Base-by-base conservation (phyloP, 495 filamentous ascomycete genomes). In the Tuber indicum region DNA sequence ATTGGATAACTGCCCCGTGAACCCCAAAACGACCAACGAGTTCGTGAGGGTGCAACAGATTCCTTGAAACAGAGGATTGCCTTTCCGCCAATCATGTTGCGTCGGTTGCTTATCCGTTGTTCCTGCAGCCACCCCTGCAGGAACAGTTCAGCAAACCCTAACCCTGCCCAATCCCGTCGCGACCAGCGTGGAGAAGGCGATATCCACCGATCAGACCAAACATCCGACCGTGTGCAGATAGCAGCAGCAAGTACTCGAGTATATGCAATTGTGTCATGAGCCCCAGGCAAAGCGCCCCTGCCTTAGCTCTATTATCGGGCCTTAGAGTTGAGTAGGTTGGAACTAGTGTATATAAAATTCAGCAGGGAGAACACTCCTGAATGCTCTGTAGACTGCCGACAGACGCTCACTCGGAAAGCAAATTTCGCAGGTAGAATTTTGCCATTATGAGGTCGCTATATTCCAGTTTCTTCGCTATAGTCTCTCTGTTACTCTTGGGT, bases 111-210 rank as follows among this genome's bases (percentile, higher is more conserved):
- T 36, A 36, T 66, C 16, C 58, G 58, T 36, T 66, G 26, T 66
- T 66, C 58, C 58, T 66, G 58, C 58, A 66, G 16, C 32, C 58
- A 10, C 5, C 26, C 58, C 58, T 66, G 58, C 26, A 66, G 58
- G 58, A 66, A 66, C 58, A 66, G 58, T 66, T 66, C 58, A 66
- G 58, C 58, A 66, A 66, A 26, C 58, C 58, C 58, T 66, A 66
- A 36, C 58, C 26, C 32, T 32, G 26, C 5, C 58, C 58, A 66
- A 66, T 66, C 58, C 14, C 26, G 32, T 66, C 14, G 12, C 58
- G 26, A 19, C 32, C 26, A 10, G 26, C 12, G 26, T 36, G 58
- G 26, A 8, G 26, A 19, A 17, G 58, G 58, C 4, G 4, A 66
- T 36, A 66, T 36, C 58, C 58, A 36, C 16, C 12, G 58, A 6